These are phyloP conservation scores for Keqinozyma sinolaborantium DNA, from an alignment of 1,139 yeast species.

Conservation along the genomic window DNA sequence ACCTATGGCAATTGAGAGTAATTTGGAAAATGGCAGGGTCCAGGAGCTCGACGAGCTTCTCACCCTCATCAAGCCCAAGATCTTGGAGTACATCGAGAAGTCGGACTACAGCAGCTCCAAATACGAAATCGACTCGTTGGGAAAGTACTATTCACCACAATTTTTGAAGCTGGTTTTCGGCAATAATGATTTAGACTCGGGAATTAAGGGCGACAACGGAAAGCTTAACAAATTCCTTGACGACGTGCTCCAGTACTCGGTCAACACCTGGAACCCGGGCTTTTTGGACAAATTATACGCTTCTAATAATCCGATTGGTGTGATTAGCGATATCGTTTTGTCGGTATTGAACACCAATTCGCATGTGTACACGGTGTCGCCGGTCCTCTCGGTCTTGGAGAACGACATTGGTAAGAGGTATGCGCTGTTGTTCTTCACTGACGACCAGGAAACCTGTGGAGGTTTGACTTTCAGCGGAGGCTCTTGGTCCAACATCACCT, in stretches of 20 bases:
- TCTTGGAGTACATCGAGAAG: slow-evolving; percentile 31
- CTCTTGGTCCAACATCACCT: slow-evolving; percentile 80
- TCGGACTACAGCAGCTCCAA: slow-evolving; percentile 28
- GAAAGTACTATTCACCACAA: slow-evolving; percentile 36
- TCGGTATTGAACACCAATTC: slow-evolving; percentile 78
- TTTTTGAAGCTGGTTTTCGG: slow-evolving; percentile 24
- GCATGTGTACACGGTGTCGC: slow-evolving; percentile 84
- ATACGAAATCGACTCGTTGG: slow-evolving; percentile 30
- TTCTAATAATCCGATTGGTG: slow-evolving; percentile 80
- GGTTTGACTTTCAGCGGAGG: slow-evolving; percentile 89
- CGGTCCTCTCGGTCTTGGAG: slow-evolving; percentile 74
- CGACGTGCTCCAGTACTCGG: slow-evolving; percentile 61
- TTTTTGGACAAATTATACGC: slow-evolving; percentile 84
- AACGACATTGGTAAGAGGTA: slow-evolving; percentile 65
- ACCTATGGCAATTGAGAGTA: too few relatives aligned
- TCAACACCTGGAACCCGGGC: slow-evolving; percentile 86
- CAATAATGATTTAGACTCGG: slow-evolving; percentile 13
- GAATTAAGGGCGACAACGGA: slow-evolving; percentile 16
- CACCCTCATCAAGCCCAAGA: slow-evolving; percentile 30
- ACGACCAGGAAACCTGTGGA: slow-evolving; percentile 52
- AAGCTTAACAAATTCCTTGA: slow-evolving; percentile 49
- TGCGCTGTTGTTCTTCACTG: slow-evolving; percentile 59
- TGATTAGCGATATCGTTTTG: slow-evolving; percentile 66
- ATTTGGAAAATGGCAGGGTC: slow-evolving; percentile 34
- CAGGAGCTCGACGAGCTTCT: slow-evolving; percentile 35